Evolutionary conservation across 371 early-diverging fungal species (phyloP), one percentile per base, ranked within the genome.

Genomic region (Synchytrium microbalum): DNA sequence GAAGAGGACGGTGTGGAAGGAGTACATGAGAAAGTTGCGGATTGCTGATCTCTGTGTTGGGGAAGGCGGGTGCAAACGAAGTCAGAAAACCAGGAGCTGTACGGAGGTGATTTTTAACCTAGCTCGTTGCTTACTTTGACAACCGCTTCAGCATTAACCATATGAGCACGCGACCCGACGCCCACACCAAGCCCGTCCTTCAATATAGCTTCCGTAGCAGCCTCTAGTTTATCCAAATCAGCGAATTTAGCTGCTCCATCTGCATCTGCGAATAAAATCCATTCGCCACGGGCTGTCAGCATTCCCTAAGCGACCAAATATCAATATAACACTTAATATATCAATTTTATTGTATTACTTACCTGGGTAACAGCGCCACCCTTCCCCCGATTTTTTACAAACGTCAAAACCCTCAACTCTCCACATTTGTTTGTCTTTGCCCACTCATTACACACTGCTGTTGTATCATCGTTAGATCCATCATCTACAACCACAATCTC

Each of bases 361-460:
- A 90, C 91, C 87, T 92, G 90, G 32, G 90, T 90, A 16, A 95
- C 92, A 25, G 95, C 92, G 0, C 94, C 94, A 54, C 97, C 97
- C 72, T 96, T 96, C 51, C 95, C 95, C 59, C 93, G 72, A 76
- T 96, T 96, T 67, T 79, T 84, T 58, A 85, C 87, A 62, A 92
- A 77, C 32, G 75, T 86, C 60, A 96, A 59, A 3, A 91, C 84
- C n/a, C 87, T 82, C 67, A 87, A 26, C 13, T 32, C 59, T 32
- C 13, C n/a, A 19, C 32, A 56, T 65, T 27, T 56, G 53, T 28
- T n/a, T 28, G 59, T 79, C 58, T 82, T 77, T 2, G 92, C 90
- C 69, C 84, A 80, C 28, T 83, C 73, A 29, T 86, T 64, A 0
- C 89, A 92, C 2, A 86, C 79, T 13, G 84, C 72, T 0, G 82